Conservation (phyloP, 495 filamentous ascomycete genomes). For the Trichoderma gamsii region DNA sequence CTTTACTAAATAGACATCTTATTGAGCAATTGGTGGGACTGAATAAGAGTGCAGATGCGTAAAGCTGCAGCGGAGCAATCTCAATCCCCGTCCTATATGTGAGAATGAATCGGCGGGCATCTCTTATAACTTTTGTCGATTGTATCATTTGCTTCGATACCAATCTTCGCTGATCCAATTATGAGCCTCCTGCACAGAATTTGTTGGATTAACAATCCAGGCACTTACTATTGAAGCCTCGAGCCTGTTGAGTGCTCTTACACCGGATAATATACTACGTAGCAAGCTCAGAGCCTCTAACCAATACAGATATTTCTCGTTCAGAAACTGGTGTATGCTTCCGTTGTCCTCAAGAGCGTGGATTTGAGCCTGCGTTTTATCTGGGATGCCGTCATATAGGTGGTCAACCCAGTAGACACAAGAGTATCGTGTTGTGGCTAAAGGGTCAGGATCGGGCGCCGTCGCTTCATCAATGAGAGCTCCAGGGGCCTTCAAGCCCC, state of each 20-base stretch:
- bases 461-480: slow-evolving; percentile 11
- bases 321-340: neutral
- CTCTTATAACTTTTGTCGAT: no score
- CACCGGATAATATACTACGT: neutral
- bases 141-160: no score
- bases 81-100: no score
- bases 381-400: slow-evolving; percentile 7
- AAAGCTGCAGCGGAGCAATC: no score
- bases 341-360: neutral
- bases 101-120: no score
- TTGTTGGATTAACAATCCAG: neutral
- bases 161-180: no score
- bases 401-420: slow-evolving; percentile 37
- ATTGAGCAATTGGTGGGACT: no score
- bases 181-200: no score
- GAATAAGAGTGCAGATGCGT: no score
- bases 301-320: slow-evolving; percentile 16
- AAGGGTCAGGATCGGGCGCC: slow-evolving; percentile 25
- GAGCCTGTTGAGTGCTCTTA: slow-evolving; percentile 15
- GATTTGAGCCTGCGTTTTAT: neutral
- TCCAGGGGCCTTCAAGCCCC: neutral
- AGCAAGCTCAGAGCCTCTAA: slow-evolving; percentile 16
- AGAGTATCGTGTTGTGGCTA: slow-evolving; percentile 29
- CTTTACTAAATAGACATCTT: no score
- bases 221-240: neutral